Evolutionary conservation across 1,284 basidiomycete genomes (phyloP).

Genomic region (Ganoderma resinaceum): DNA sequence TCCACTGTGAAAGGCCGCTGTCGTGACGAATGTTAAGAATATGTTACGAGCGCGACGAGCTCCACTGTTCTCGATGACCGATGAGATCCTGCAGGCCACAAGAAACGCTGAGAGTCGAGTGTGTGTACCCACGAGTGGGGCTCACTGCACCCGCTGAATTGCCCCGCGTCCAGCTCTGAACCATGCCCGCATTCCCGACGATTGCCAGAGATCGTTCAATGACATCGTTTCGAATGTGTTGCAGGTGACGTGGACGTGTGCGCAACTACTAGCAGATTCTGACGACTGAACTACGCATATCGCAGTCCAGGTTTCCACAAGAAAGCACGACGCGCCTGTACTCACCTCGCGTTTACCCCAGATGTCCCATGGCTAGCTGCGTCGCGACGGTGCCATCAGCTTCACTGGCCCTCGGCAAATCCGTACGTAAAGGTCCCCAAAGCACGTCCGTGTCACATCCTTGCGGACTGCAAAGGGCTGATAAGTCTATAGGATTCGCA

Average conservation of each 20-base stretch:
- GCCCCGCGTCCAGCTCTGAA: background rate
- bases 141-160: background rate
- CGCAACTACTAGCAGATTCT: background rate
- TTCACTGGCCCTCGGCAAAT: background rate
- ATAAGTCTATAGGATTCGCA: background rate
- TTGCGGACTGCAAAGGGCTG: background rate
- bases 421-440: conserved; percentile 1
- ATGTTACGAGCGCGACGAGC: background rate
- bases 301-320: background rate
- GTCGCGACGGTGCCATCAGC: background rate
- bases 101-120: background rate
- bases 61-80: conserved; percentile 2
- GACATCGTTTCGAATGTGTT: background rate
- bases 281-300: background rate
- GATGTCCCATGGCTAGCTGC: background rate
- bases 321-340: background rate
- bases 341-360: background rate
- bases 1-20: background rate
- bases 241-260: background rate
- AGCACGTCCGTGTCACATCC: background rate
- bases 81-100: background rate
- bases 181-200: background rate
- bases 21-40: background rate
- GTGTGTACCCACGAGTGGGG: background rate
- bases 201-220: background rate